These are phyloP conservation scores for Blastomyces parvus DNA, from an alignment of 2,329 filamentous ascomycete species.

Conservation along the genomic window DNA sequence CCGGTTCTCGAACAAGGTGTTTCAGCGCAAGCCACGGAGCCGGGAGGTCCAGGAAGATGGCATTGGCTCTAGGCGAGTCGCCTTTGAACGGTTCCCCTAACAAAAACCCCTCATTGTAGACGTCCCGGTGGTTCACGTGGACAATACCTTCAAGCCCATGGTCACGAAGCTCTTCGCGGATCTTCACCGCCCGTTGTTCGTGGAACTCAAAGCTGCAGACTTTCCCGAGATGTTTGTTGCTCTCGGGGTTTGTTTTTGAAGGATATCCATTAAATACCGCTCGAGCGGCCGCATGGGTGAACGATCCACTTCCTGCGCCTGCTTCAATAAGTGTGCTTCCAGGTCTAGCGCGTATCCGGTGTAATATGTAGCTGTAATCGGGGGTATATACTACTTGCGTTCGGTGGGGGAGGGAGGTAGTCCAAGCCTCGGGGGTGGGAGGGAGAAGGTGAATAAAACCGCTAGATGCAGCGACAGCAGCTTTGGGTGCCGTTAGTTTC, in stretches of 20 bases:
- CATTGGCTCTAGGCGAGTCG: slow-evolving; percentile 36
- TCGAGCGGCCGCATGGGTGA: slow-evolving; percentile 42
- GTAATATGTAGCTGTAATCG: slow-evolving; percentile 45
- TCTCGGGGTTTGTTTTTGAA: slow-evolving; percentile 17
- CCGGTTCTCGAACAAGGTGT: slow-evolving; percentile 35
- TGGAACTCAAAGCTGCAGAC: slow-evolving; percentile 46
- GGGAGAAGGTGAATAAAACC: slow-evolving; percentile 42
- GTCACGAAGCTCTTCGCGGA: slow-evolving; percentile 35
- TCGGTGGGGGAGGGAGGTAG: slow-evolving; percentile 41
- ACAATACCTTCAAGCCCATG: slow-evolving; percentile 40
- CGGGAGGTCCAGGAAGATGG: slow-evolving; percentile 43
- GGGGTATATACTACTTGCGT: slow-evolving; percentile 47
- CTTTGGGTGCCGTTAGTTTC: slow-evolving; percentile 21
- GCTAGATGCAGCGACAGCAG: slow-evolving; percentile 34
- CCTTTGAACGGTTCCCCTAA: slow-evolving; percentile 27
- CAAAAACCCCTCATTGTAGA: slow-evolving; percentile 42
- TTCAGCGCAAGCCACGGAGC: slow-evolving; percentile 43
- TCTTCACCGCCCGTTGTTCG: slow-evolving; percentile 32
- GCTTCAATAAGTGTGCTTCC: slow-evolving; percentile 42
- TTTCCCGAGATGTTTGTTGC: slow-evolving; percentile 31
- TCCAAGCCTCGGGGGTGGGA: slow-evolving; percentile 44
- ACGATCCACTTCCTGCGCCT: slow-evolving; percentile 44
- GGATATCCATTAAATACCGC: slow-evolving; percentile 42
- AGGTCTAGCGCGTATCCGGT: slow-evolving; percentile 39
- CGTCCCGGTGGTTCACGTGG: slow-evolving; percentile 40